Base-by-base conservation (phyloP, 176 grass and related monocot genomes). In the Zizania latifolia region DNA sequence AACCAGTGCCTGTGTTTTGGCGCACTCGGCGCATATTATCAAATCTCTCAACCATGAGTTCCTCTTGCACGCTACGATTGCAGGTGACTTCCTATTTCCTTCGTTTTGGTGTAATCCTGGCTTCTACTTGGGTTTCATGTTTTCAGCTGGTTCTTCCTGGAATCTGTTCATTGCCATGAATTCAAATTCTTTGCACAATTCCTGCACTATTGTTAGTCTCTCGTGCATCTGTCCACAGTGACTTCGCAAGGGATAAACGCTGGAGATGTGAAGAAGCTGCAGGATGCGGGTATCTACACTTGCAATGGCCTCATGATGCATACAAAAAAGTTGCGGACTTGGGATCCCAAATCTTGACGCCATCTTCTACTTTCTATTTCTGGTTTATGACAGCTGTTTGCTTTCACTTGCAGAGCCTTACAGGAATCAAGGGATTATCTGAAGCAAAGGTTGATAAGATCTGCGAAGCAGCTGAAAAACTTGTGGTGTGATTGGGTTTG, bases 291-390 rank as follows among this genome's bases (percentile, higher is more conserved):
- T 67, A 94, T 98, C 84, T 90, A 92, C 78, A 98, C 94, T 58
- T 98, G 94, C 78, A 98, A 98, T 86, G 91, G 91, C 10, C 91
- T 98, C 57, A 98, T 98, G 94, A 98, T 94, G 94, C 91, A 98
- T 3, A 98, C 91, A 33, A 98, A 98, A 58, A 94, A 98, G 94
- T 98, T 70, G 2, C 37, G 70, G 60, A 24, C 34, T 32, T 2
- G 6, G 48, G 58, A 50, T 36, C 65, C 46, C 53, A 67, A 66
- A 66, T 51, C 9, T 71, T 62, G 27, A 29, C 26, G 41, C 3
- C 3, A 26, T 23, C 31, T 60, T 3, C 32, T 17, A 21, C 26
- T 53, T 53, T 21, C 19, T 53, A 35, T 86, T 63, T 62, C 4
- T n/a, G 40, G 36, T 64, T 53, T 60, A 35, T 69, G 28, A 21